Base-by-base conservation (phyloP, 2,329 filamentous ascomycete species). In the Diaporthe citriasiana region DNA sequence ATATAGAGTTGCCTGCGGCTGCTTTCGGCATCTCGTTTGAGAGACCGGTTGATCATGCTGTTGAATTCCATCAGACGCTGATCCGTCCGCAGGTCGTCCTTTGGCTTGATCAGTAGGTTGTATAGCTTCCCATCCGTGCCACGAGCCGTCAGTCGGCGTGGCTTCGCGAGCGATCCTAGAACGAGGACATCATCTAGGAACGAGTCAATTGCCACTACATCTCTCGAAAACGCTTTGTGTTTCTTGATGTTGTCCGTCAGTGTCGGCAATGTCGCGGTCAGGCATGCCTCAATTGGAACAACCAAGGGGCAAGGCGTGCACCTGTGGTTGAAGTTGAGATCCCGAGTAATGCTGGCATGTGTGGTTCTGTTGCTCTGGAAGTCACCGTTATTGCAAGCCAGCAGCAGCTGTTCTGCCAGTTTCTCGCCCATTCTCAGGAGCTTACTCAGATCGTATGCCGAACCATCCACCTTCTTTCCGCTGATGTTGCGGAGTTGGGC, bases 21-120 rank as follows among this genome's bases (percentile, higher is more conserved):
- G 22, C 95, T 94, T 81, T 98, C 95, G 2, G 95, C 92, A 79
- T 98, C 95, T 76, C 94, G 92, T 81, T 98, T 98, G 73, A 99
- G 85, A 3, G 96, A 95, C 74, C 97, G 90, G 82, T 99, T 99
- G 86, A 99, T 98, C 90, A 98, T 97, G 59, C 93, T 92, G 82
- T 98, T 99, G 87, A 99, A 99, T 81, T 99, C 97, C 95, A 99
- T 99, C 27, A 99, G 91, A 69, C 97, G 94, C 82, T 98, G 96
- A 79, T 99, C 97, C 77, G 97, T 99, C 68, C 97, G 93, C 33
- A 99, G 89, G 82, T 99, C 97, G 81, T 99, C 97, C 82, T 98
- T 98, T 12, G 97, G 97, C 81, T 99, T 99, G 86, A 97, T 97
- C 72, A 99, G 89, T 10, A 99, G 90, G 77, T 94, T 94, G 82